A percentile compares a stretch with the other conserved stretches of the same genome.
These are phyloP conservation scores for Leishmania lainsoni DNA, from an alignment of 208 protist genomes.

Conservation along the genomic window DNA sequence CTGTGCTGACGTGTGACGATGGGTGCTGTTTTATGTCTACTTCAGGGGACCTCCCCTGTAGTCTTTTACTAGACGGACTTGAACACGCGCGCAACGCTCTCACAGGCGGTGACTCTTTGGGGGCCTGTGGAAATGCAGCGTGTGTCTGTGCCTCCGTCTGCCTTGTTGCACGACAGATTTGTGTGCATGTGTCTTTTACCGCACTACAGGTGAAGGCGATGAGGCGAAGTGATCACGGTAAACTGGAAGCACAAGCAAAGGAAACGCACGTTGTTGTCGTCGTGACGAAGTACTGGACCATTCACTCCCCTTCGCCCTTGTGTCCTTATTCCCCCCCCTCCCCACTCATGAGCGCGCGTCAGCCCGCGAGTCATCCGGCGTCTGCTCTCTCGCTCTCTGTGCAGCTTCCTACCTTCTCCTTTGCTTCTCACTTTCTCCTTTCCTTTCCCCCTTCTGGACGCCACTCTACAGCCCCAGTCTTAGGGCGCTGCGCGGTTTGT, in stretches of 20 bases:
- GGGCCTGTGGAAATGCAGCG: neutral
- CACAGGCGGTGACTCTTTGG: neutral
- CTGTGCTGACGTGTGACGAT: neutral
- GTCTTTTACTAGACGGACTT: neutral
- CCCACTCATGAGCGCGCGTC: neutral
- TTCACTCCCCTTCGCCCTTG: neutral
- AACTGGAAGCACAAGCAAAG: neutral
- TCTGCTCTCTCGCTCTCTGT: neutral
- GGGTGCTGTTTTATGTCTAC: neutral
- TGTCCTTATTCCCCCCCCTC: neutral
- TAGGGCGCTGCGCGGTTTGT: neutral
- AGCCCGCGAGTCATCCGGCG: no score
- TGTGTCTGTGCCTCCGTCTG: neutral
- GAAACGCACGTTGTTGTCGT: neutral
- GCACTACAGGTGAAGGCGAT: neutral
- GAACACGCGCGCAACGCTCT: neutral
- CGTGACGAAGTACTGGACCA: neutral
- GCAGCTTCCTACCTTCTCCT: neutral
- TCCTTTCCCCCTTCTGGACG: neutral
- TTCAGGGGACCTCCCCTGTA: neutral
- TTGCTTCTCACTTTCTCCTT: neutral
- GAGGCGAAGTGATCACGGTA: neutral
- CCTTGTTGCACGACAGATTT: neutral
- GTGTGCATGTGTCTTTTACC: constrained; percentile 2
- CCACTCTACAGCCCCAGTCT: neutral